A percentile compares a stretch with the other conserved stretches of the same genome.
Evolutionary conservation across 1,284 basidiomycete species (phyloP).

Genomic region (Schizopora paradoxa): DNA sequence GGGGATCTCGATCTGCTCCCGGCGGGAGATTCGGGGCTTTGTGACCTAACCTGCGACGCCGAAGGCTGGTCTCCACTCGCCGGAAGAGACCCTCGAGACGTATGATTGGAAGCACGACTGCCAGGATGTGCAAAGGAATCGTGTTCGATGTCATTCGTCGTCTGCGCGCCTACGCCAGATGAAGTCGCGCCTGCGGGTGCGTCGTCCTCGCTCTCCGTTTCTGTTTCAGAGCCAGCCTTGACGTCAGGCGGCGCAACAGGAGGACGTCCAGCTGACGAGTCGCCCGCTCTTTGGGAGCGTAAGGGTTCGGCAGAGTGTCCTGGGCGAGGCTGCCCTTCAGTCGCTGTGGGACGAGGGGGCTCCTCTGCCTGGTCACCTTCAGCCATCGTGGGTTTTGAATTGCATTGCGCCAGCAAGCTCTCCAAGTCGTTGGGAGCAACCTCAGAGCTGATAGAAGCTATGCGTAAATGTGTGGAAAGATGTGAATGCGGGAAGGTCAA

Average conservation of each 20-base stretch:
- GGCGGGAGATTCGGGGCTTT: background rate
- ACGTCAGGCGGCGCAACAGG: conserved; percentile 16
- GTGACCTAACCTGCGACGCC: background rate
- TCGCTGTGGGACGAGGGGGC: background rate
- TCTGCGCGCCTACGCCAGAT: background rate
- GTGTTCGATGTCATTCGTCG: background rate
- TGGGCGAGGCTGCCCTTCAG: background rate
- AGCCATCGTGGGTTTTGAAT: background rate
- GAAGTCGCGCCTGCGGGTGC: conserved; percentile 10
- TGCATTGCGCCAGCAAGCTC: conserved; percentile 5
- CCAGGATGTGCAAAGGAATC: background rate
- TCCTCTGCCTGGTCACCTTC: background rate
- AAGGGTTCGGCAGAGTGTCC: conserved; percentile 1
- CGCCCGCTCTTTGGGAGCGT: conserved; percentile 3
- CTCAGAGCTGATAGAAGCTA: conserved; percentile 29
- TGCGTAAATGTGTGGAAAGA: conserved; percentile 1
- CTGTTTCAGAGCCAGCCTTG: conserved; percentile 17
- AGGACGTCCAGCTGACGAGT: conserved; percentile 19
- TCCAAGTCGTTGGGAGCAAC: conserved; percentile 21
- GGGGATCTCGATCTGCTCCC: conserved; percentile 7
- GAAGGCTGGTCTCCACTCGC: background rate
- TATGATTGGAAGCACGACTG: background rate
- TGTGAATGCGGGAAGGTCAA: background rate
- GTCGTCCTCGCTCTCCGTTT: conserved; percentile 18
- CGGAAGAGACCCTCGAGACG: background rate